A percentile compares a stretch with the other conserved stretches of the same genome.
These are phyloP conservation scores for Thraustochytrium sp. DNA, from an alignment of 352 stramenopile species.

Conservation along the genomic window DNA sequence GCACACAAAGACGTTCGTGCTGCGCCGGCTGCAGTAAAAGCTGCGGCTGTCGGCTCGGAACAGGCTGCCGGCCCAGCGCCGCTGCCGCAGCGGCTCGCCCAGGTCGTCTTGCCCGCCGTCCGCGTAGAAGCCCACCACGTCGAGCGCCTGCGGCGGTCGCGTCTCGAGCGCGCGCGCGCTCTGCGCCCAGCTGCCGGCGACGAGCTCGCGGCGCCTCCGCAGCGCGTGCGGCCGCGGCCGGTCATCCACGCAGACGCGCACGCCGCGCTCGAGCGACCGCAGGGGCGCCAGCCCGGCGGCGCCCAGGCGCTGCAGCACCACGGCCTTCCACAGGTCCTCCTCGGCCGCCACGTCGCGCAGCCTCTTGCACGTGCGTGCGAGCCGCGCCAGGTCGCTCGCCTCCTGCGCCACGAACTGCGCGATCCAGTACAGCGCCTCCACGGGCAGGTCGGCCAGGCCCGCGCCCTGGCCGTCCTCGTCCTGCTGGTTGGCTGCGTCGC, in stretches of 20 bases:
- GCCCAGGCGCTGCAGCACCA: not conserved
- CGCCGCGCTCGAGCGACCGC: not conserved
- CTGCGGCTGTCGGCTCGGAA: constrained; percentile 11
- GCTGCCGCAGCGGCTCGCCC: not conserved
- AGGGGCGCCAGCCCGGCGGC: not conserved
- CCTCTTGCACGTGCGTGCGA: not conserved
- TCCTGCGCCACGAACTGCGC: not conserved
- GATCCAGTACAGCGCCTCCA: not conserved
- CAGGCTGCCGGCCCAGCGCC: not conserved
- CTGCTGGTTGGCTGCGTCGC: not conserved
- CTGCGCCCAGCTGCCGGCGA: not conserved
- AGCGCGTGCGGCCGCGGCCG: not conserved
- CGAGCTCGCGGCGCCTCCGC: not conserved
- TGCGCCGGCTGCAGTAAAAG: not conserved
- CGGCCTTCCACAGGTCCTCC: not conserved
- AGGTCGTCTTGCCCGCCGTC: not conserved
- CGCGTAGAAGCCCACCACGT: not conserved
- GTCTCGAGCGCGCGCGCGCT: not conserved
- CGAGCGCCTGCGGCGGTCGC: not conserved
- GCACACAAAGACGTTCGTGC: not conserved
- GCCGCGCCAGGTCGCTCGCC: not conserved
- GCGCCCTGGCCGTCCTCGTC: not conserved
- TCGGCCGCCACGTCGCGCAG: not conserved
- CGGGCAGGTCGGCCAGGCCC: not conserved
- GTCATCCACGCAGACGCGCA: not conserved